A percentile compares a stretch with the other conserved stretches of the same genome.
Evolutionary conservation across 805 yeast species (phyloP).

Genomic region (Candida verbasci): DNA sequence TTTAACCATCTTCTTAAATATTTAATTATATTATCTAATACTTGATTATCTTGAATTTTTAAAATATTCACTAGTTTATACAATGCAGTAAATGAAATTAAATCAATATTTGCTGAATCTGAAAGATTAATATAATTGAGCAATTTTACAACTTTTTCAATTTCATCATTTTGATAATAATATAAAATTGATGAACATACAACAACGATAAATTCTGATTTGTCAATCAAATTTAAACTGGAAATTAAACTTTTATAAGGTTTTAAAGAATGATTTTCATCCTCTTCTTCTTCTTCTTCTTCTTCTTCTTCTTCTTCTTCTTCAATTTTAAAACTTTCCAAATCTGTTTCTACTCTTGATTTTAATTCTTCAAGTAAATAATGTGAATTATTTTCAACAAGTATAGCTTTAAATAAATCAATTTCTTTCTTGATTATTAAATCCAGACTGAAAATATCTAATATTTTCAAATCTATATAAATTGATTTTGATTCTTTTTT

Average conservation of each 20-base stretch:
- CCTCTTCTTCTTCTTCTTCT: constrained; percentile 7
- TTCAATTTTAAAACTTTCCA: constrained; percentile 17
- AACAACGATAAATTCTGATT: constrained; percentile 32
- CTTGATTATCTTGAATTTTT: constrained; percentile 16
- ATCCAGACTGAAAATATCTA: constrained; percentile 9
- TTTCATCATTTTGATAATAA: constrained; percentile 16
- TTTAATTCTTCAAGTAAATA: constrained; percentile 15
- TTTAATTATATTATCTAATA: constrained; percentile 25
- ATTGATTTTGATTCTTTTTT: too few species aligned
- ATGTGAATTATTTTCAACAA: constrained; percentile 16
- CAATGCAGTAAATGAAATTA: constrained; percentile 31
- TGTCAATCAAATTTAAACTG: constrained; percentile 28
- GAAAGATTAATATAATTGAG: constrained; percentile 19
- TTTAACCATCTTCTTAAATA: constrained; percentile 25
- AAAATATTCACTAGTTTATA: constrained; percentile 18
- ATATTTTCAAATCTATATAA: constrained; percentile 10
- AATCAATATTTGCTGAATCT: constrained; percentile 18
- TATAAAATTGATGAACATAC: constrained; percentile 21
- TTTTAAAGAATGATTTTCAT: constrained; percentile 3
- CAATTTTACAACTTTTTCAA: constrained; percentile 16
- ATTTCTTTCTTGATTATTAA: constrained; percentile 15
- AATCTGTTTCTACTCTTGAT: constrained; percentile 13
- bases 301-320: constrained; percentile 13
- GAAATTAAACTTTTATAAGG: constrained; percentile 20
- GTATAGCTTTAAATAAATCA: constrained; percentile 19